Percentiles rank a stretch among this genome's conserved stretches.
These are phyloP conservation scores for Sporothrix pseudoabietina DNA, from an alignment of 2,329 filamentous ascomycete genomes.

Conservation along the genomic window DNA sequence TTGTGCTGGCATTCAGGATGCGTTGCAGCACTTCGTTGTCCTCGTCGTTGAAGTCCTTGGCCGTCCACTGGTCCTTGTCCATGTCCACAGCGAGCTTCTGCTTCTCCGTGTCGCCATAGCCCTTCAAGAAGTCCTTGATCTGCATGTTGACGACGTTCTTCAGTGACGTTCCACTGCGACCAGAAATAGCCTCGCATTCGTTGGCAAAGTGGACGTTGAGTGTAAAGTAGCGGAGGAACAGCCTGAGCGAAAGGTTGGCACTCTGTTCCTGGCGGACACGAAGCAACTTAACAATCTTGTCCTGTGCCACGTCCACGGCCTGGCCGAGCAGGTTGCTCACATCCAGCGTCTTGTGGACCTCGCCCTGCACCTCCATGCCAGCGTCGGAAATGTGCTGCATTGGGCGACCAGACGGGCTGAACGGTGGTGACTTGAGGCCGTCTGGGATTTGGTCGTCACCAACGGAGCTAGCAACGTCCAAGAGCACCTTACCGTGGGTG, in stretches of 20 bases:
- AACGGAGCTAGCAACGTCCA: slow-evolving; percentile 85
- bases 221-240: slow-evolving; percentile 80
- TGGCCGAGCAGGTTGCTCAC: slow-evolving; percentile 77
- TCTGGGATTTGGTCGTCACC: slow-evolving; percentile 43
- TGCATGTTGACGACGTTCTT: slow-evolving; percentile 81
- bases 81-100: slow-evolving; percentile 74
- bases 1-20: slow-evolving; percentile 70
- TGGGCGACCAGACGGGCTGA: slow-evolving; percentile 52
- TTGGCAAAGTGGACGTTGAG: slow-evolving; percentile 82
- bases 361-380: slow-evolving; percentile 64
- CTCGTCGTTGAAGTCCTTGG: slow-evolving; percentile 70
- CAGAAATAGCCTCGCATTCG: slow-evolving; percentile 83
- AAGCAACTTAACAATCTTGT: slow-evolving; percentile 72
- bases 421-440: slow-evolving; percentile 50
- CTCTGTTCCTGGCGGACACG: slow-evolving; percentile 77
- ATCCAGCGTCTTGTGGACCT: slow-evolving; percentile 75
- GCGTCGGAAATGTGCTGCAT: slow-evolving; percentile 41
- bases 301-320: slow-evolving; percentile 78
- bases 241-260: slow-evolving; percentile 64
- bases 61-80: slow-evolving; percentile 79
- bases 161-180: slow-evolving; percentile 71
- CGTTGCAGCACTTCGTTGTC: slow-evolving; percentile 62
- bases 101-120: slow-evolving; percentile 70
- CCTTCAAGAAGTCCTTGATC: slow-evolving; percentile 76
- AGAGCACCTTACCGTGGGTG: slow-evolving; percentile 89